Percentiles rank a stretch among this genome's conserved stretches.
Conservation (phyloP, 148 eudicot species). For the Rheum nobile region DNA sequence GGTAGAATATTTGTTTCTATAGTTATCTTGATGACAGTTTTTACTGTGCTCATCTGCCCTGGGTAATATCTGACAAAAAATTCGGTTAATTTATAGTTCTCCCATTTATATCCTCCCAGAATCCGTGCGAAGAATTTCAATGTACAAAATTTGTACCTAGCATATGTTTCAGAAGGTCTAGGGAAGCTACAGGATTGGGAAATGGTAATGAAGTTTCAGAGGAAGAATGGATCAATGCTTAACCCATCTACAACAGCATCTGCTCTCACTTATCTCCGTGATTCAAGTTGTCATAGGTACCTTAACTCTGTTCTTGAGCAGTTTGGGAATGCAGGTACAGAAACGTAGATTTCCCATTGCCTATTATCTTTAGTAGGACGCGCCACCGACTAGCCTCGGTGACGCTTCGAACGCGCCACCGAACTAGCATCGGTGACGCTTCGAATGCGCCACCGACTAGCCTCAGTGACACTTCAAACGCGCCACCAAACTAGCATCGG, state of each 20-base stretch:
- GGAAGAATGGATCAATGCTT: slow-evolving; percentile 74
- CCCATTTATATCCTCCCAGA: slow-evolving; percentile 21
- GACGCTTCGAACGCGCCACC: no score
- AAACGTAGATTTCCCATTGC: background rate
- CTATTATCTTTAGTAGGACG: background rate
- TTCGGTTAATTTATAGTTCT: background rate
- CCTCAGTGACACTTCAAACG: no score
- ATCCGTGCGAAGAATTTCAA: slow-evolving; percentile 18
- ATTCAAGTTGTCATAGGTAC: slow-evolving; percentile 56
- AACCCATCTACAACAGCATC: slow-evolving; percentile 89
- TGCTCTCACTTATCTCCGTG: slow-evolving; percentile 36
- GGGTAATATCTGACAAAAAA: background rate
- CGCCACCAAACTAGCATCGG: no score
- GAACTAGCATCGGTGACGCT: no score
- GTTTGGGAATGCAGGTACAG: slow-evolving; percentile 69
- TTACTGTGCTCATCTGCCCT: no score
- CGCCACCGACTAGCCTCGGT: no score
- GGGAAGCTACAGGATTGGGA: slow-evolving; percentile 59
- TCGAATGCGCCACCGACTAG: no score
- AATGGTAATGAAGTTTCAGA: slow-evolving; percentile 65
- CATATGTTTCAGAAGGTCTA: slow-evolving; percentile 72
- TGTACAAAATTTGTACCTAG: slow-evolving; percentile 35
- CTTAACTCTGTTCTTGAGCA: slow-evolving; percentile 41
- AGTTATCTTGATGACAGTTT: no score
- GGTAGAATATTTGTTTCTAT: slow-evolving; percentile 25